Conservation (phyloP, 805 yeast species). For the Lipomyces mesembrius region DNA sequence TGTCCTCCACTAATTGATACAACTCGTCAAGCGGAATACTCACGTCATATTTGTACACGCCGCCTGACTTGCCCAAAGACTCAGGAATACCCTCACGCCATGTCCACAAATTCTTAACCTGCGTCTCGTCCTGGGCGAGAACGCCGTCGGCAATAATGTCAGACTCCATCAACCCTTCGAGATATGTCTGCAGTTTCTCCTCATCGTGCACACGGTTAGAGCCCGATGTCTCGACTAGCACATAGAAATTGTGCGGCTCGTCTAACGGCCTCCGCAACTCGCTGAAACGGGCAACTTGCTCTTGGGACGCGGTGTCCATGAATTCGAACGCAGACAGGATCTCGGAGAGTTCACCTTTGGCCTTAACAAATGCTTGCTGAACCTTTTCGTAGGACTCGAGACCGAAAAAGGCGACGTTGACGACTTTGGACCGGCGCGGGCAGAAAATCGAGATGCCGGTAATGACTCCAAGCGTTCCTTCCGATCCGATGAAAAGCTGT, state of each 20-base stretch:
- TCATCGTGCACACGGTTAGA: constrained; percentile 92
- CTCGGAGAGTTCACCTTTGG: constrained; percentile 79
- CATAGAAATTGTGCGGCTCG: constrained; percentile 82
- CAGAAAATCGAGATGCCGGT: constrained; percentile 90
- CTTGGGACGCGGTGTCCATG: constrained; percentile 77
- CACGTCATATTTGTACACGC: constrained; percentile 96
- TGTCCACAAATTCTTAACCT: constrained; percentile 79
- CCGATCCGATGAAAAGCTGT: constrained; percentile 91
- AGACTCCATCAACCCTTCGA: constrained; percentile 82
- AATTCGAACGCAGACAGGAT: constrained; percentile 91
- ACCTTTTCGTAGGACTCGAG: constrained; percentile 82
- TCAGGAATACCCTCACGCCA: constrained; percentile 97
- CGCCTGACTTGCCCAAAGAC: constrained; percentile 82
- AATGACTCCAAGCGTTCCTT: constrained; percentile 88
- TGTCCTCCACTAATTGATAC: constrained; percentile 81
- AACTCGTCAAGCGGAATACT: constrained; percentile 83
- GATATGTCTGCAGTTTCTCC: constrained; percentile 80
- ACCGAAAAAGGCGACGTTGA: constrained; percentile 87
- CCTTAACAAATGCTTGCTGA: constrained; percentile 75
- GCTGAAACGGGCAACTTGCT: constrained; percentile 64
- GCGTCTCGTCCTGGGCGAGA: constrained; percentile 93
- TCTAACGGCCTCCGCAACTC: constrained; percentile 75
- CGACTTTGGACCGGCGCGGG: constrained; percentile 84
- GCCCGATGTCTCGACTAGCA: constrained; percentile 94
- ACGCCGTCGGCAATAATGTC: constrained; percentile 91